Evolutionary conservation across 345 rosid genomes (phyloP).

Genomic region (Mangifera indica): DNA sequence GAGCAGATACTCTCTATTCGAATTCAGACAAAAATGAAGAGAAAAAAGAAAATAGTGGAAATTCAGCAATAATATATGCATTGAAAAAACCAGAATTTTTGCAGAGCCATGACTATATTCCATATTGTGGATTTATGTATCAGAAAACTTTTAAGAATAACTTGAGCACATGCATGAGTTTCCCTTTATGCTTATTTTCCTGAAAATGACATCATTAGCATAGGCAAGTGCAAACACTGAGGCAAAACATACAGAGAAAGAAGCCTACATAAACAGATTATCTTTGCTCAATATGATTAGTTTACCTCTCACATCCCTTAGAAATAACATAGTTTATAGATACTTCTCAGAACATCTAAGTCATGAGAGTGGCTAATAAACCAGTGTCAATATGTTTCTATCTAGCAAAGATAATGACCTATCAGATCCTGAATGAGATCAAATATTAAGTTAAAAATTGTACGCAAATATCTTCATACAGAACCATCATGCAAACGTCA

Average conservation of each 20-base stretch:
- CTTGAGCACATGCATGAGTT: neutral
- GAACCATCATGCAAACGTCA: too few relatives aligned
- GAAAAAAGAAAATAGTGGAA: too few relatives aligned
- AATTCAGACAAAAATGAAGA: neutral
- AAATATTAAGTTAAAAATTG: too few relatives aligned
- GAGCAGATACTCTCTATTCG: too few relatives aligned
- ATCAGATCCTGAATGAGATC: neutral
- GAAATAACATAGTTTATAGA: neutral
- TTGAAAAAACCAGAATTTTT: too few relatives aligned
- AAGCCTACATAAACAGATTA: neutral
- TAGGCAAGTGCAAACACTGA: neutral
- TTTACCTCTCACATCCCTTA: neutral
- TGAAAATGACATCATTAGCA: neutral
- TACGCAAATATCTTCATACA: neutral
- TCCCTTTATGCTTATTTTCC: neutral
- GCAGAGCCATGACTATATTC: too few relatives aligned
- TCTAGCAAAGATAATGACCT: neutral
- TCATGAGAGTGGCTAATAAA: neutral
- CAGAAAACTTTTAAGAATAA: too few relatives aligned
- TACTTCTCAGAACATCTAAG: neutral
- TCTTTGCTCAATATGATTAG: neutral
- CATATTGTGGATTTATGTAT: too few relatives aligned
- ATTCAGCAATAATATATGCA: too few relatives aligned
- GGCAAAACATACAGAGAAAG: neutral
- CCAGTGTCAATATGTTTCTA: neutral